Base-by-base conservation (phyloP, 495 filamentous ascomycete genomes). In the Clavariopsis aquatica region DNA sequence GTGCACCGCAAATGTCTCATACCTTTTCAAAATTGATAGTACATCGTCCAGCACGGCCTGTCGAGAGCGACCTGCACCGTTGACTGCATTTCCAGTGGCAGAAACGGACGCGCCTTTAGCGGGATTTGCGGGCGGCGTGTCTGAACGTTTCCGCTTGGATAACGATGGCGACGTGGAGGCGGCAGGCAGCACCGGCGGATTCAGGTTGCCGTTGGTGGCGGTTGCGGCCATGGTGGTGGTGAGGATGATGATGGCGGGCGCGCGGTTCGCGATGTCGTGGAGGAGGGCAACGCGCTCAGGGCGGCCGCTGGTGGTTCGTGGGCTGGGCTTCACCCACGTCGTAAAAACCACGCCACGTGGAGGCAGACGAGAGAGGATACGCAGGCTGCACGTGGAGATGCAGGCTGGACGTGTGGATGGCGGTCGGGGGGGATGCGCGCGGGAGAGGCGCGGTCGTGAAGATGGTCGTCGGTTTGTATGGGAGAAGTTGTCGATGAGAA, bases 111-210 rank as follows among this genome's bases (percentile, higher is more conserved):
- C 57, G 64, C 70, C 72, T 49, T 71, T 72, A 59, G 46, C 10
- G 22, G 57, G 34, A 8, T 45, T 20, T 41, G 64, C 45, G 41
- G 23, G n/a, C 29, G 55, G 47, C 52, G 68, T 69, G n/a, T 63
- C 52, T 17, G 70, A 65, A 17, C 72, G 70, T 55, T 74, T 74
- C 20, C 72, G 70, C 46, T 74, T 74, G 34, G 63, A 71, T 62
- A 28, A 31, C 20, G 71, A 66, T 6, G 70, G 63, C 52, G 72
- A 75, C 29, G 76, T 68, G 36, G 68, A 27, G 58, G 64, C 46
- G 3, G 64, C 58, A 10, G 55, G 55, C 24, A 60, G 64, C 43
- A 65, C 41, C n/a, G 72, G 66, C 52, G 72, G 69, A 41, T 69
- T 71, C 49, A 69, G 64, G 43, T 59, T 49, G 55, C 72, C 74